A percentile compares a stretch with the other conserved stretches of the same genome.
Conservation (phyloP, 108 stramenopile genomes). For the Cyclostephanos tholiformis region DNA sequence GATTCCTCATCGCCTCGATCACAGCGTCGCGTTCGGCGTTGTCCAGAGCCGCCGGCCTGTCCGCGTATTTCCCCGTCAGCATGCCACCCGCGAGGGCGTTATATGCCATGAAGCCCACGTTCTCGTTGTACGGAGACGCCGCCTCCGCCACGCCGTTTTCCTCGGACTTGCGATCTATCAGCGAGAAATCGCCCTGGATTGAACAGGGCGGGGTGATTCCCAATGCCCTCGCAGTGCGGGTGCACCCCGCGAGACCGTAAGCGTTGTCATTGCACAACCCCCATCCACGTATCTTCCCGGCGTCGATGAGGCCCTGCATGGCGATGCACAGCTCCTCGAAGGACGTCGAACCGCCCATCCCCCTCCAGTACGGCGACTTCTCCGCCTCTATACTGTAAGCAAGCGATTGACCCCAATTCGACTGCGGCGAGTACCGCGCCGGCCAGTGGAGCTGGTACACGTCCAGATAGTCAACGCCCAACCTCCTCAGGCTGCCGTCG, state of each 20-base stretch:
- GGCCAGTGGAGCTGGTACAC: slow-evolving; percentile 91
- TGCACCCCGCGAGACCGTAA: slow-evolving; percentile 84
- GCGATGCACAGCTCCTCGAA: slow-evolving; percentile 86
- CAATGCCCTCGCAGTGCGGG: slow-evolving; percentile 73
- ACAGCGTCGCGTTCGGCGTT: slow-evolving; percentile 47
- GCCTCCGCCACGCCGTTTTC: slow-evolving; percentile 93
- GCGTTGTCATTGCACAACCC: slow-evolving; percentile 93
- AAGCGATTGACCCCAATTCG: slow-evolving; percentile 88
- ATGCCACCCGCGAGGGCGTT: slow-evolving; percentile 90
- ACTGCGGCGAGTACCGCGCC: slow-evolving; percentile 82
- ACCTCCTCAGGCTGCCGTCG: slow-evolving; percentile 71
- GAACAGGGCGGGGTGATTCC: slow-evolving; percentile 83
- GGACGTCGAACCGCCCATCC: slow-evolving; percentile 68
- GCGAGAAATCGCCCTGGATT: slow-evolving; percentile 85
- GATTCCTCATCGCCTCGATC: slow-evolving; percentile 59
- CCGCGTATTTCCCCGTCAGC: slow-evolving; percentile 88
- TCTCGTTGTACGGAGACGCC: slow-evolving; percentile 85
- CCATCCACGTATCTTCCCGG: slow-evolving; percentile 89
- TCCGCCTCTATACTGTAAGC: slow-evolving; percentile 73
- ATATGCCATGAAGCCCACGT: slow-evolving; percentile 91
- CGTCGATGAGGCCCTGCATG: slow-evolving; percentile 80
- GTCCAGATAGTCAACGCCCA: slow-evolving; percentile 84
- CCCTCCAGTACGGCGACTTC: slow-evolving; percentile 62
- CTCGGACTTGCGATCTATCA: slow-evolving; percentile 83
- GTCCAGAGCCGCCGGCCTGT: slow-evolving; percentile 78